Evolutionary conservation across 2,329 filamentous ascomycete species (phyloP).

Genomic region (Lasiodiplodia theobromae): DNA sequence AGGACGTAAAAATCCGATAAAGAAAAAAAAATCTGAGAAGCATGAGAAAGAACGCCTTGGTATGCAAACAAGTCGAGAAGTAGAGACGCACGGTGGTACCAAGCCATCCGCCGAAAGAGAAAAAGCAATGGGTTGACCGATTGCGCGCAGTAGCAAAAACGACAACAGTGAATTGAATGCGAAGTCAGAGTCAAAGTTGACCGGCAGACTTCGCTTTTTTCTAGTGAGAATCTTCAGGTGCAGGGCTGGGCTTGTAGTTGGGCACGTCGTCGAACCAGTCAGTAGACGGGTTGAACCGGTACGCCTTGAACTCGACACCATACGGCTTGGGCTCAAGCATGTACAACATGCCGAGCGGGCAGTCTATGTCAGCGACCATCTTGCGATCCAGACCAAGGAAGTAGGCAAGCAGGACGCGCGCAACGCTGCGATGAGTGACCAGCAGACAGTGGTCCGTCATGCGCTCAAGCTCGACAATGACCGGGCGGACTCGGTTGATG

Average conservation of each 20-base stretch:
- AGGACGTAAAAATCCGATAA: background rate
- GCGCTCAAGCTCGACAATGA: conserved; percentile 95
- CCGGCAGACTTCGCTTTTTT: background rate
- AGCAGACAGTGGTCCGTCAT: conserved; percentile 96
- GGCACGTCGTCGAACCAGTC: conserved; percentile 86
- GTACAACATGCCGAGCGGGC: conserved; percentile 92
- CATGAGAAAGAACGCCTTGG: conserved; percentile 1
- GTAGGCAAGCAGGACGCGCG: conserved; percentile 91
- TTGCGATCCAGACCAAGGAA: conserved; percentile 92
- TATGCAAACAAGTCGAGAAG: conserved; percentile 4
- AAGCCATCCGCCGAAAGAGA: background rate
- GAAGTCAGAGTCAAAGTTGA: background rate
- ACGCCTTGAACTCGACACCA: conserved; percentile 95
- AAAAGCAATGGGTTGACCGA: background rate
- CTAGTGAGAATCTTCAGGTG: conserved; percentile 8
- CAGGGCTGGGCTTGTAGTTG: conserved; percentile 71
- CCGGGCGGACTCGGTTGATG: conserved; percentile 91
- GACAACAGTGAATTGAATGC: conserved; percentile 18
- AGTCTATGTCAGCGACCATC: conserved; percentile 92
- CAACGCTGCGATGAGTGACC: conserved; percentile 90
- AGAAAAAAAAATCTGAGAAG: background rate
- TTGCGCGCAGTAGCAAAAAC: conserved; percentile 22
- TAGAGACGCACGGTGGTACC: background rate
- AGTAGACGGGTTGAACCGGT: conserved; percentile 79
- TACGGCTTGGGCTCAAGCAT: conserved; percentile 97